A percentile compares a stretch with the other conserved stretches of the same genome.
phyloP scores from a whole-genome alignment of 2,329 filamentous ascomycete genomes.

The Cordyceps cicadae region DNA sequence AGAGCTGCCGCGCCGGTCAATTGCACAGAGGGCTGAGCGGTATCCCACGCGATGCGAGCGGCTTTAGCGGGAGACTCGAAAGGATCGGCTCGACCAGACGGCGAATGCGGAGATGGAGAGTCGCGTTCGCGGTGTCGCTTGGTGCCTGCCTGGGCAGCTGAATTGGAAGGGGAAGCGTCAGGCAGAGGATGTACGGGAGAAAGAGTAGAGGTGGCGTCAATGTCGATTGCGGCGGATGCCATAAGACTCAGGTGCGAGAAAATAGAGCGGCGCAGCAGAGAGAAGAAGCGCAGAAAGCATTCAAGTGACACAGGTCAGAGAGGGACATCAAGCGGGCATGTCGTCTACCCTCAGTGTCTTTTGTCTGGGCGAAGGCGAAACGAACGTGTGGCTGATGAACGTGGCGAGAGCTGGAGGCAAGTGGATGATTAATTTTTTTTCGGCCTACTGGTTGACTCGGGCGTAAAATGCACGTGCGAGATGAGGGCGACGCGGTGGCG shows the following conservation, averaged over 20 bases:
- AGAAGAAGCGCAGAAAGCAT: conserved; percentile 1
- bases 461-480: conserved; percentile 7
- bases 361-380: conserved; percentile 19
- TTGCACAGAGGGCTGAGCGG: conserved; percentile 36
- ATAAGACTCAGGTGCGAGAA: conserved; percentile 4
- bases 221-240: conserved; percentile 6
- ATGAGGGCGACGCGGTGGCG: not conserved
- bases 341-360: conserved; percentile 3
- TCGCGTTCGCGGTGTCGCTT: conserved; percentile 43
- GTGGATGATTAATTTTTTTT: conserved; percentile 17
- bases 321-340: conserved; percentile 9
- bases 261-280: not conserved
- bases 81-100: conserved; percentile 23
- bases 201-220: conserved; percentile 4
- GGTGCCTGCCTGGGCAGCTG: conserved; percentile 2
- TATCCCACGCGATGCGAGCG: conserved; percentile 39
- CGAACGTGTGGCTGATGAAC: conserved; percentile 35
- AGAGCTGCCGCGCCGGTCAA: conserved; percentile 47
- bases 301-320: conserved; percentile 1
- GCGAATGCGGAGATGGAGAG: conserved; percentile 30
- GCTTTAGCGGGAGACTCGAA: conserved; percentile 46
- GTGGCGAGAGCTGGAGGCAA: conserved; percentile 33
- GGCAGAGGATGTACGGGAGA: not conserved
- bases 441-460: conserved; percentile 7
- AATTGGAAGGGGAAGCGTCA: conserved; percentile 22